phyloP scores from a whole-genome alignment of 495 filamentous ascomycete species.

The Penicillium lagena region DNA sequence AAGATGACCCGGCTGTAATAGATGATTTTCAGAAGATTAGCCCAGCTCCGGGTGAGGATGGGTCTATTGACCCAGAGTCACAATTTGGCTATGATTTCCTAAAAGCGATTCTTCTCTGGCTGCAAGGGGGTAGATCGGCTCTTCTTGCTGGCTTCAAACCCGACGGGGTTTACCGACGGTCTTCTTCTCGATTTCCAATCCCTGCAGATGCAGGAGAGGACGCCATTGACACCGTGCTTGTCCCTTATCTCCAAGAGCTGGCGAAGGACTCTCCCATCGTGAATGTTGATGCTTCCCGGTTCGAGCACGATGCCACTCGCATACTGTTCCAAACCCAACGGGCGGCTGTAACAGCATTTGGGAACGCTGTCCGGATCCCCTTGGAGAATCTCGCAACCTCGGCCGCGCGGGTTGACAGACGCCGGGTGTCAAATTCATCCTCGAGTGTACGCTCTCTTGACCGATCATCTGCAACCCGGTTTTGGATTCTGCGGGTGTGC shows the following conservation, averaged over 20 bases:
- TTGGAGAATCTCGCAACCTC: conserved; percentile 37
- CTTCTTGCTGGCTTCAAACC: conserved; percentile 52
- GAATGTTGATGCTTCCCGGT: conserved; percentile 54
- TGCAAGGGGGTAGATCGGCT: conserved; percentile 48
- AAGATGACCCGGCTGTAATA: conserved; percentile 8
- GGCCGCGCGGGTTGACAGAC: conserved; percentile 25
- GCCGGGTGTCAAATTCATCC: conserved; percentile 14
- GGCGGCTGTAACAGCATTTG: conserved; percentile 53
- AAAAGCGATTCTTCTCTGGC: conserved; percentile 57
- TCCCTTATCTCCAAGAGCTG: conserved; percentile 51
- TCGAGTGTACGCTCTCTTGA: conserved; percentile 25
- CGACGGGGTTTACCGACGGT: conserved; percentile 21
- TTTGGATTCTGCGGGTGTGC: conserved; percentile 59
- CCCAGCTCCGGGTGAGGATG: conserved; percentile 43
- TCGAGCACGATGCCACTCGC: conserved; percentile 48
- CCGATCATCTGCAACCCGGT: conserved; percentile 36
- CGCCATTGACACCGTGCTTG: conserved; percentile 48
- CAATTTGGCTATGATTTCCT: conserved; percentile 61
- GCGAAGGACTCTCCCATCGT: conserved; percentile 42
- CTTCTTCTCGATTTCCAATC: conserved; percentile 45
- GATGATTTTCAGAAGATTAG: conserved; percentile 32
- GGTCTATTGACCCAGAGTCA: conserved; percentile 28
- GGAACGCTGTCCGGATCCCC: conserved; percentile 43
- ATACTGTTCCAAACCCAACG: conserved; percentile 48
- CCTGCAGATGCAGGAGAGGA: conserved; percentile 37